These are phyloP conservation scores for Aegilops bicornis DNA, from an alignment of 176 grass and related monocot species.

Conservation along the genomic window DNA sequence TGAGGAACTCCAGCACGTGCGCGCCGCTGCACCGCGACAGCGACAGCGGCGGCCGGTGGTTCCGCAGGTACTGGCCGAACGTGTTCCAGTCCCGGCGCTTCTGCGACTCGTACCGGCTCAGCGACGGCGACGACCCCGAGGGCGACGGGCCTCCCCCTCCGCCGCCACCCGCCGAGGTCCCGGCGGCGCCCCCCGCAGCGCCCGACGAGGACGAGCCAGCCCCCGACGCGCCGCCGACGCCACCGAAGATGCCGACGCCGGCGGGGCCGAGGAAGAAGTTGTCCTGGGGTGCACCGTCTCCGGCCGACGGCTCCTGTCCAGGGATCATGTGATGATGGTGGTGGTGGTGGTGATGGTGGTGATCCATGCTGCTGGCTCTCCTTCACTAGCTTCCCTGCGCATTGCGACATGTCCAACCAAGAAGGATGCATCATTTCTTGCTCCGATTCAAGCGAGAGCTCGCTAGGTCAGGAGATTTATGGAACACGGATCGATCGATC, in stretches of 20 bases:
- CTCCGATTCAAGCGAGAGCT: conserved; percentile 23
- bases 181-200: background rate
- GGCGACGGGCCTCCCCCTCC: conserved; percentile 35
- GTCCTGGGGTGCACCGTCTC: conserved; percentile 45
- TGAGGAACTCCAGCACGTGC: conserved; percentile 89
- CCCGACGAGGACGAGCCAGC: conserved; percentile 43
- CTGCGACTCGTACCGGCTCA: conserved; percentile 84
- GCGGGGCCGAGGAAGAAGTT: conserved; percentile 52
- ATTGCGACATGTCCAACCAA: conserved; percentile 18
- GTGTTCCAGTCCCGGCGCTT: conserved; percentile 95
- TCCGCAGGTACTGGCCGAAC: conserved; percentile 82
- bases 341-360: conserved; percentile 41
- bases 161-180: background rate
- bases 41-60: conserved; percentile 83
- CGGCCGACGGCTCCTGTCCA: conserved; percentile 40
- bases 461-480: conserved; percentile 19
- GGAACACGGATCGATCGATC: background rate
- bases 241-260: conserved; percentile 48
- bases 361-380: conserved; percentile 24
- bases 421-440: conserved; percentile 41
- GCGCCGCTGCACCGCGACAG: conserved; percentile 74
- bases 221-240: background rate
- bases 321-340: conserved; percentile 65
- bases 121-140: conserved; percentile 50
- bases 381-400: background rate